phyloP scores from a whole-genome alignment of 2,329 filamentous ascomycete genomes.

The Conoideocrella luteorostrata region DNA sequence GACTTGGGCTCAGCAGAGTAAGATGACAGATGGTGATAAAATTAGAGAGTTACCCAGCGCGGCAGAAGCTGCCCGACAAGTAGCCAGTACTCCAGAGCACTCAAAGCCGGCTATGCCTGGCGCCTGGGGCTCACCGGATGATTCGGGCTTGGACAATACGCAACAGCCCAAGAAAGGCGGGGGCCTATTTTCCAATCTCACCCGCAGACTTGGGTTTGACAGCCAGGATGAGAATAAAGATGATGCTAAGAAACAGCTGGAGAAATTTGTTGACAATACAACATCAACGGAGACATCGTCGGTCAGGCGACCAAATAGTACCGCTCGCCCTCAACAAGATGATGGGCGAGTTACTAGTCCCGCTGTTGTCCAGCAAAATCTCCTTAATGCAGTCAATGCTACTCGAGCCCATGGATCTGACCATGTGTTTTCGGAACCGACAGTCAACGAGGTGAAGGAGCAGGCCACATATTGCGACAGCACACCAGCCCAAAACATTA shows the following conservation, averaged over 20 bases:
- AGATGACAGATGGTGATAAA: conserved; percentile 15
- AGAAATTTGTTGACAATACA: conserved; percentile 36
- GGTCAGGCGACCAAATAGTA: neutral
- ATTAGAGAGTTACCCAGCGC: conserved; percentile 13
- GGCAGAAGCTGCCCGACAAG: conserved; percentile 31
- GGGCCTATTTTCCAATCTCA: conserved; percentile 63
- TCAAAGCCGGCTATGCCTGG: conserved; percentile 59
- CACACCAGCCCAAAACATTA: conserved; percentile 65
- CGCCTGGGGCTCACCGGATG: conserved; percentile 62
- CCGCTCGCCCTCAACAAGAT: conserved; percentile 25
- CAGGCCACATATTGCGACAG: conserved; percentile 82
- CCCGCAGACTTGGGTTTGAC: conserved; percentile 63
- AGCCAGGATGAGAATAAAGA: conserved; percentile 32
- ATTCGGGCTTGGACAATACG: conserved; percentile 24
- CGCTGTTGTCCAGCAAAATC: conserved; percentile 58
- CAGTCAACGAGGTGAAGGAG: conserved; percentile 69
- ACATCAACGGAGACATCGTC: conserved; percentile 11
- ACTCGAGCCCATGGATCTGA: conserved; percentile 71
- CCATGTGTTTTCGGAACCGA: conserved; percentile 64
- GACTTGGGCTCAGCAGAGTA: conserved; percentile 34
- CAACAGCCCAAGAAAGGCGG: conserved; percentile 37
- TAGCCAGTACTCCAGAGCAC: conserved; percentile 34
- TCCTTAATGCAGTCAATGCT: conserved; percentile 71
- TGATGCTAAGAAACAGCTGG: conserved; percentile 33
- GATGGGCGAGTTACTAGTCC: conserved; percentile 53